phyloP scores from a whole-genome alignment of 2,329 filamentous ascomycete genomes.

The Intubia oerlemansii region DNA sequence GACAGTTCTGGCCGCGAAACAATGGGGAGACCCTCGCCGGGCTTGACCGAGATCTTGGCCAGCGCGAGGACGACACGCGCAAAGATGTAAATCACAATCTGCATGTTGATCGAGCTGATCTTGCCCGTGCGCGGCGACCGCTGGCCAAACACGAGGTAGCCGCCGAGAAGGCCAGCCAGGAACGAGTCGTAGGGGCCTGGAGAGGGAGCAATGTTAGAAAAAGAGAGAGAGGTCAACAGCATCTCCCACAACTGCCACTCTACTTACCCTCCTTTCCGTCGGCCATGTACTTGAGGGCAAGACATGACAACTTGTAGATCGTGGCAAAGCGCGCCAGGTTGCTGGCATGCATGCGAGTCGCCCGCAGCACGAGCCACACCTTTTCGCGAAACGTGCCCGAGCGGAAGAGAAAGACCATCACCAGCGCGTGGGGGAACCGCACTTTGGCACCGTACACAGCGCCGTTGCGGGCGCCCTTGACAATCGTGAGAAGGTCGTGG shows the following conservation, averaged over 20 bases:
- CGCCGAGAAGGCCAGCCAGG: slow-evolving; percentile 68
- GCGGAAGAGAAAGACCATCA: slow-evolving; percentile 96
- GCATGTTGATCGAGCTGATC: slow-evolving; percentile 70
- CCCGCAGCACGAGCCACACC: slow-evolving; percentile 52
- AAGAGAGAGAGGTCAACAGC: not conserved
- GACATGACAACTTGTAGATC: slow-evolving; percentile 70
- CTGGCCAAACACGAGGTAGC: slow-evolving; percentile 76
- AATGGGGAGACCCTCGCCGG: slow-evolving; percentile 26
- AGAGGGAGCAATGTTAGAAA: not conserved
- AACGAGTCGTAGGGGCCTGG: slow-evolving; percentile 60
- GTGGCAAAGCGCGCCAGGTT: slow-evolving; percentile 85
- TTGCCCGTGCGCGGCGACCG: slow-evolving; percentile 40
- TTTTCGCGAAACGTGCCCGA: slow-evolving; percentile 81
- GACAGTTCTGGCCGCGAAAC: slow-evolving; percentile 26
- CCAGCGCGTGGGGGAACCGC: slow-evolving; percentile 90
- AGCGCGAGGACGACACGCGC: slow-evolving; percentile 72
- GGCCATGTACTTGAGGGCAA: slow-evolving; percentile 45
- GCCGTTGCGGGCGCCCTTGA: slow-evolving; percentile 93
- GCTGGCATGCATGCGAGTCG: slow-evolving; percentile 72
- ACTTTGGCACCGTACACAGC: slow-evolving; percentile 94
- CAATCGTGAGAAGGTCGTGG: slow-evolving; percentile 61
- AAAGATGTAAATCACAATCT: slow-evolving; percentile 97
- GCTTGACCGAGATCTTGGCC: slow-evolving; percentile 63
- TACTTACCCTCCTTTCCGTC: slow-evolving; percentile 35
- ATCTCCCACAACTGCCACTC: too few relatives aligned